phyloP scores from a whole-genome alignment of 1,284 basidiomycete species.

The Salmacisia buchloeana region DNA sequence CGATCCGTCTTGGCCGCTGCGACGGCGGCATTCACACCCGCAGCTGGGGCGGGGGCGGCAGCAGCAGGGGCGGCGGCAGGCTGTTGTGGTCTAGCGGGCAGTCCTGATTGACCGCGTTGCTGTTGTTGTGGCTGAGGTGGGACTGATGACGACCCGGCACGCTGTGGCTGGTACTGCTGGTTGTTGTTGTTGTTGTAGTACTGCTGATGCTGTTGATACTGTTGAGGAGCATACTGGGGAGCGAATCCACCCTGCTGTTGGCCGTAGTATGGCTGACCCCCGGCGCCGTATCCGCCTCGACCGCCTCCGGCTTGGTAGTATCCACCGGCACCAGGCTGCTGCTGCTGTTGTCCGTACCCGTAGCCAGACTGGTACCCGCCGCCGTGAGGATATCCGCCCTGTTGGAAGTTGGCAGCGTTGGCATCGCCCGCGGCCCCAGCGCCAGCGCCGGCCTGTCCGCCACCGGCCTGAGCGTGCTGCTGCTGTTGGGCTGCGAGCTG shows the following conservation, averaged over 20 bases:
- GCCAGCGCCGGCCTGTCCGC: not conserved
- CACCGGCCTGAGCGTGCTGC: constrained; percentile 20
- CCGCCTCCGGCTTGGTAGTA: too few species aligned
- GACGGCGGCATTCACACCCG: not conserved
- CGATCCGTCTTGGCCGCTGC: constrained; percentile 7
- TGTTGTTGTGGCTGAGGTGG: constrained; percentile 14
- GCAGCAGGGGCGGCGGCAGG: not conserved
- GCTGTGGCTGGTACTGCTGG: not conserved
- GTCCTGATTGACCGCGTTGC: not conserved
- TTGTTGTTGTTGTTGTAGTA: constrained; percentile 14
- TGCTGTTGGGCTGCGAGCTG: constrained; percentile 16
- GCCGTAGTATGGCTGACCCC: too few species aligned
- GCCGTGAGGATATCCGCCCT: not conserved
- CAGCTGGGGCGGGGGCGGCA: not conserved
- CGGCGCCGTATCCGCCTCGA: too few species aligned
- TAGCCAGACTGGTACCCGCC: not conserved
- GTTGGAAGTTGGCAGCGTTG: constrained; percentile 21
- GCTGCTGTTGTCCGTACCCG: not conserved
- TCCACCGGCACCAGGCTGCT: too few species aligned
- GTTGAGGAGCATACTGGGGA: not conserved
- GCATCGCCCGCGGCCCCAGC: not conserved
- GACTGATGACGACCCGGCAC: not conserved
- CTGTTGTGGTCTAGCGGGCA: constrained; percentile 6
- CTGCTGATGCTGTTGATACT: constrained; percentile 21
- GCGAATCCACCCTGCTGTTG: not conserved